A percentile compares a stretch with the other conserved stretches of the same genome.
Evolutionary conservation across 2,329 filamentous ascomycete genomes (phyloP).

Genomic region (Pseudocercospora ulei): DNA sequence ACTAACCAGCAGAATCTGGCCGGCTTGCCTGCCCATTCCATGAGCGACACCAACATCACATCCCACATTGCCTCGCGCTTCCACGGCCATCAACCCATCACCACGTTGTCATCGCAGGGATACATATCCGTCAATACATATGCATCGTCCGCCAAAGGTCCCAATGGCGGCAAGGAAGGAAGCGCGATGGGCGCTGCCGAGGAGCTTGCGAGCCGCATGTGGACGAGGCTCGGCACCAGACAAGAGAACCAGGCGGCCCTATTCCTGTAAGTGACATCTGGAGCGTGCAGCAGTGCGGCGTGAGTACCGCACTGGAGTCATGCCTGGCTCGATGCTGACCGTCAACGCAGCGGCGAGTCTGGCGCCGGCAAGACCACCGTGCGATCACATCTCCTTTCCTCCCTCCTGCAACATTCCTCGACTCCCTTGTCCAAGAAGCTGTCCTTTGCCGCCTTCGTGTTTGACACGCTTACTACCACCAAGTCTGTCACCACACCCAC

Average conservation of each 20-base stretch:
- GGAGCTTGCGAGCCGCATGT: conserved; percentile 79
- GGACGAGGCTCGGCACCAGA: conserved; percentile 71
- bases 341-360: conserved; percentile 68
- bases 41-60: conserved; percentile 59
- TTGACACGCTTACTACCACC: conserved; percentile 91
- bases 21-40: conserved; percentile 71
- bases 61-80: conserved; percentile 80
- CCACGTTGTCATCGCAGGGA: conserved; percentile 80
- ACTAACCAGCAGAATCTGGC: conserved; percentile 81
- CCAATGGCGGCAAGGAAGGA: conserved; percentile 82
- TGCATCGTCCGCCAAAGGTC: conserved; percentile 74
- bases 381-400: conserved; percentile 75
- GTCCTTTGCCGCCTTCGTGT: conserved; percentile 86
- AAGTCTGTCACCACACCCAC: conserved; percentile 93
- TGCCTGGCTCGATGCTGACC: conserved; percentile 20
- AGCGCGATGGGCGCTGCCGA: conserved; percentile 88
- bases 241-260: conserved; percentile 89
- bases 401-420: conserved; percentile 77
- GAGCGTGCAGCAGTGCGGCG: not conserved
- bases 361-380: conserved; percentile 93
- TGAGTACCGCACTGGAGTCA: too few relatives aligned
- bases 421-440: conserved; percentile 89
- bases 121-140: conserved; percentile 92
- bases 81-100: conserved; percentile 80
- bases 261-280: conserved; percentile 66